A percentile compares a stretch with the other conserved stretches of the same genome.
phyloP scores from a whole-genome alignment of 1,284 basidiomycete species.

The Ganoderma leucocontextum region DNA sequence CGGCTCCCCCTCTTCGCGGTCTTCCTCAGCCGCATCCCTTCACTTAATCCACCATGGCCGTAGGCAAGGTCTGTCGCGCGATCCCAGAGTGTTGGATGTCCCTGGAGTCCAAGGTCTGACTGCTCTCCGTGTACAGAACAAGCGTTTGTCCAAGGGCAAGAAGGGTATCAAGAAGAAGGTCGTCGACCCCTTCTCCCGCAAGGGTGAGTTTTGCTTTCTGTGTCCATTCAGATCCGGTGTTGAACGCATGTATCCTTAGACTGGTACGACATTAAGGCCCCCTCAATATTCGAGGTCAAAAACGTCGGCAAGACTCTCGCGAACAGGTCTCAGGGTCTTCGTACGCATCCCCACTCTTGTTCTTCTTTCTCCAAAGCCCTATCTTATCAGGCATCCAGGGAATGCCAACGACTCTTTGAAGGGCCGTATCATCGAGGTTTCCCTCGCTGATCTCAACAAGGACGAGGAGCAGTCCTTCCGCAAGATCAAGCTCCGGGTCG shows the following conservation, averaged over 20 bases:
- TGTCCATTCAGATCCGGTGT: neutral
- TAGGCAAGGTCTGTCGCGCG: constrained; percentile 79
- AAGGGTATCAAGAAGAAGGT: constrained; percentile 99
- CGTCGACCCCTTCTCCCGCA: constrained; percentile 99
- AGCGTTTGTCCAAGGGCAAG: constrained; percentile 99
- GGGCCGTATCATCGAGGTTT: constrained; percentile 97
- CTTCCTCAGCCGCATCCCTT: constrained; percentile 50
- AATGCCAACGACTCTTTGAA: constrained; percentile 99
- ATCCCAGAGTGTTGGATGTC: neutral
- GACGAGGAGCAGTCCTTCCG: constrained; percentile 99
- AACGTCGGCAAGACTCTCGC: constrained; percentile 99
- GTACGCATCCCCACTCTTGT: constrained; percentile 64
- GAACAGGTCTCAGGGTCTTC: constrained; percentile 98
- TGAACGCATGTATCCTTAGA: constrained; percentile 56
- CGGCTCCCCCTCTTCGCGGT: constrained; percentile 55
- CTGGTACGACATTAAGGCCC: constrained; percentile 99
- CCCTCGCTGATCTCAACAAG: constrained; percentile 98
- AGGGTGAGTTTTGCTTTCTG: constrained; percentile 66
- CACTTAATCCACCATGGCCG: constrained; percentile 76
- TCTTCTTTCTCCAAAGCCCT: neutral
- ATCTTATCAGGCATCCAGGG: constrained; percentile 59
- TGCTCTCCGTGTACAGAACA: constrained; percentile 71
- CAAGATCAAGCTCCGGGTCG: constrained; percentile 98
- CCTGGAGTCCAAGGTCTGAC: constrained; percentile 13
- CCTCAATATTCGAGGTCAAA: constrained; percentile 96